Evolutionary conservation across 225 moss, liverwort and hornwort species (phyloP).

Genomic region (Pseudoscleropodium purum): DNA sequence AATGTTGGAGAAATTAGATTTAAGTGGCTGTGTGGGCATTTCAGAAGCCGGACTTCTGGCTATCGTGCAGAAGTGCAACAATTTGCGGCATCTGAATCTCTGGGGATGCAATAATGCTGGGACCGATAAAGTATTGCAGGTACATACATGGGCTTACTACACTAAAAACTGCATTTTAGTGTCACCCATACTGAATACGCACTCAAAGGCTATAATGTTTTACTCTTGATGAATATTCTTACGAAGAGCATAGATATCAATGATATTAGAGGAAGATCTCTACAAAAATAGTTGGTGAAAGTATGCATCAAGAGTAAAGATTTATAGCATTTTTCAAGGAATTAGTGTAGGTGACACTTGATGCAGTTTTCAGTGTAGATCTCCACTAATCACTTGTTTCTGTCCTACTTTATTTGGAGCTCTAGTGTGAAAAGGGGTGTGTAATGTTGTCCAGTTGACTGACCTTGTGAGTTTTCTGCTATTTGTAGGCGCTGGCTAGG

Average conservation of each 20-base stretch:
- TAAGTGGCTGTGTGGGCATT: constrained; percentile 58
- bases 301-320: too few relatives aligned
- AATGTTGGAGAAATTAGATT: constrained; percentile 53
- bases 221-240: background rate
- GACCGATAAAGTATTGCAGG: constrained; percentile 58
- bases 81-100: constrained; percentile 60
- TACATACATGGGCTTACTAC: background rate
- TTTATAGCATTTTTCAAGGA: too few relatives aligned
- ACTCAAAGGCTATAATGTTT: background rate
- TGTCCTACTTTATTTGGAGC: background rate
- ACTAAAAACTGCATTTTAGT: too few relatives aligned
- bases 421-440: background rate
- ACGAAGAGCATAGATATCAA: background rate
- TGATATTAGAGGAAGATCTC: background rate
- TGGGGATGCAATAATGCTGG: constrained; percentile 64
- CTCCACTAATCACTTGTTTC: background rate
- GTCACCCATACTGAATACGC: too few relatives aligned
- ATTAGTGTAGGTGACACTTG: background rate
- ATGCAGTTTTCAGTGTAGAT: background rate
- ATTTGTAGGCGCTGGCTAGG: constrained; percentile 41
- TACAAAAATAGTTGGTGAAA: background rate
- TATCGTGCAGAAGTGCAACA: constrained; percentile 53
- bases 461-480: background rate
- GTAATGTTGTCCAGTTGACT: background rate
- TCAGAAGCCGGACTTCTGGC: constrained; percentile 55